These are phyloP conservation scores for Wickerhamiella cacticola DNA, from an alignment of 805 yeast genomes.

Conservation along the genomic window DNA sequence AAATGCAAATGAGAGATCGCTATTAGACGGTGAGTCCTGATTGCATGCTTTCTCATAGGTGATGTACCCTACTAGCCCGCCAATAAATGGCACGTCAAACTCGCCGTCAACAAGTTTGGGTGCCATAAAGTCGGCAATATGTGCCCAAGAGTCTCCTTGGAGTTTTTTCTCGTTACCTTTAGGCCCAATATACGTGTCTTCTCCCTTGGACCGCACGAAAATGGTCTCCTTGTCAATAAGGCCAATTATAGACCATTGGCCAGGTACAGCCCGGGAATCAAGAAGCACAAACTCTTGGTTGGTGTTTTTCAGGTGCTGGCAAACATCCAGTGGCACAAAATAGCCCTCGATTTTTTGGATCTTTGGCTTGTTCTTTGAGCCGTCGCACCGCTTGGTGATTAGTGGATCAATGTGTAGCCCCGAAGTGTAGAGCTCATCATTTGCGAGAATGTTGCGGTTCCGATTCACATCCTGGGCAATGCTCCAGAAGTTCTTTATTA, in stretches of 20 bases:
- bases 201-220: constrained; percentile 19
- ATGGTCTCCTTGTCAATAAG: constrained; percentile 27
- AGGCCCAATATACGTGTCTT: constrained; percentile 16
- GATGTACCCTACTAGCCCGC: constrained; percentile 81
- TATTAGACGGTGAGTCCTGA: constrained; percentile 14
- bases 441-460: neutral
- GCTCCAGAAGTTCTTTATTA: constrained; percentile 53
- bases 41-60: constrained; percentile 66
- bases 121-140: constrained; percentile 17
- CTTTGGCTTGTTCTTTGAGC: neutral
- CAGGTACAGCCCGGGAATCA: constrained; percentile 74
- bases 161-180: constrained; percentile 3
- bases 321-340: constrained; percentile 12
- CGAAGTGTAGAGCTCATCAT: neutral
- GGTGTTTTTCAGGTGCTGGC: constrained; percentile 12
- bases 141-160: constrained; percentile 3
- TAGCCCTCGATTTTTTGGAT: neutral
- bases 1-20: constrained; percentile 22
- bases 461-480: constrained; percentile 29
- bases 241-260: constrained; percentile 80
- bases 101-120: constrained; percentile 23
- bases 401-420: constrained; percentile 7
- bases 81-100: constrained; percentile 56
- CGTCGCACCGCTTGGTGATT: neutral
- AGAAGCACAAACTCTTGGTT: constrained; percentile 45